Base-by-base conservation (phyloP, 257 asterid species). In the Jacaranda mimosifolia region DNA sequence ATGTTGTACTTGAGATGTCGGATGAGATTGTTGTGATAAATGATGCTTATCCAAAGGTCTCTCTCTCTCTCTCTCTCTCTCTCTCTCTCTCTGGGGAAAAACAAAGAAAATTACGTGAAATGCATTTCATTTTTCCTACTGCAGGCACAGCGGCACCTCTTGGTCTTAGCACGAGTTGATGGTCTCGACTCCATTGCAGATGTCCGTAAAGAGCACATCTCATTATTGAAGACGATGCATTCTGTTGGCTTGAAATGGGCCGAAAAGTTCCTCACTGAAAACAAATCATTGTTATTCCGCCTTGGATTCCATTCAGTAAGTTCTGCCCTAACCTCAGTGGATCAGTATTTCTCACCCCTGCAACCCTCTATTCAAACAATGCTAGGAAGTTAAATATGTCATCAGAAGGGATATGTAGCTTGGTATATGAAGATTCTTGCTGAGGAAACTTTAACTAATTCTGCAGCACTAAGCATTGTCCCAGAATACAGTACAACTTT, bases 31-130 rank as follows among this genome's bases (percentile, higher is more conserved):
- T 95, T 45, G 99, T 95, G 75, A 80, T 95, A 76, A 85, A 91
- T 81, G 99, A 95, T 85, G 88, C 92, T 81, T 93, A 87, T 84
- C 98, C 97, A 38, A 95, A 95, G 99, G 99, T 95, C 32, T 66
- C 80, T 72, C 75, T 74, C 42, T 71, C 38, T 63, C 77, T 15
- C 83, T 43, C 74, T 32, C 62, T 48, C 82, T 53, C 72, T 63
- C 17, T 71, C 36, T 64, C 74, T 4, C 78, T 58, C 74, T 6
- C 46, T 17, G 32, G 2, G 32, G 32, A 26, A 26, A 18, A 49
- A 7, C 58, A 45, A 74, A 52, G 46, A 57, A 51, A 19, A 19
- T 75, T 39, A 19, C 14, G 26, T 56, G 49, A 26, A 72, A 73
- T 17, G 51, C 11, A 39, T 48, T 36, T 40, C 26, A 3, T 7